Percentiles rank a stretch among this genome's conserved stretches.
These are phyloP conservation scores for Exophiala sp. DNA, from an alignment of 2,329 filamentous ascomycete species.

Conservation along the genomic window DNA sequence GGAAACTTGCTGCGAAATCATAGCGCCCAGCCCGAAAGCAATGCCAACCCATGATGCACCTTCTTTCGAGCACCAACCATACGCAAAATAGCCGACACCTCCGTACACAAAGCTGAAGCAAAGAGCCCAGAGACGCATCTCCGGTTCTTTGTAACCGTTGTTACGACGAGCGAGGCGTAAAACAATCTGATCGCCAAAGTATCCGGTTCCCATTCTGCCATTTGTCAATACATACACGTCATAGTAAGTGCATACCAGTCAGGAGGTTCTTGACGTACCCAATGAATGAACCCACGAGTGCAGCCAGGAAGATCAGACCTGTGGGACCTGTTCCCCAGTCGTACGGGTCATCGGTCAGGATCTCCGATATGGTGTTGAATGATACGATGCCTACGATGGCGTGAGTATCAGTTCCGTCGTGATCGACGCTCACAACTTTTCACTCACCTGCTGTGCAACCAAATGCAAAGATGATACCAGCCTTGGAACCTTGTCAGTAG, in stretches of 20 bases:
- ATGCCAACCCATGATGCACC: background rate
- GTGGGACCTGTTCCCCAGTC: background rate
- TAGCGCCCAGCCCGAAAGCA: background rate
- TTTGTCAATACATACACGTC: too few species aligned
- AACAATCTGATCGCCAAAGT: background rate
- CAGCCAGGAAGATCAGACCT: background rate
- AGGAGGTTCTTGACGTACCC: background rate
- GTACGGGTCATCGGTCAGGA: background rate
- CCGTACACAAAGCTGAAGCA: background rate
- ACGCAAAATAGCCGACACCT: background rate
- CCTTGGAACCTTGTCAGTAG: background rate
- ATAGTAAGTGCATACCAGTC: background rate
- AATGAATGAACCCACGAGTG: background rate
- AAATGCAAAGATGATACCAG: background rate
- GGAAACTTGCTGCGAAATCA: background rate
- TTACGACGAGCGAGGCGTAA: background rate
- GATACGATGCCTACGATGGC: background rate
- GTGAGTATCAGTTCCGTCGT: background rate
- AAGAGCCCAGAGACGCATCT: background rate
- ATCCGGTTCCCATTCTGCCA: background rate
- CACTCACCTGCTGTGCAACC: background rate
- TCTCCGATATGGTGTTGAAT: background rate
- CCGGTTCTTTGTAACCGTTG: background rate
- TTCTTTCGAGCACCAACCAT: background rate
- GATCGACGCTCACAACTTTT: background rate